These are phyloP conservation scores for Saturnispora ahearnii DNA, from an alignment of 805 yeast species.

Conservation along the genomic window DNA sequence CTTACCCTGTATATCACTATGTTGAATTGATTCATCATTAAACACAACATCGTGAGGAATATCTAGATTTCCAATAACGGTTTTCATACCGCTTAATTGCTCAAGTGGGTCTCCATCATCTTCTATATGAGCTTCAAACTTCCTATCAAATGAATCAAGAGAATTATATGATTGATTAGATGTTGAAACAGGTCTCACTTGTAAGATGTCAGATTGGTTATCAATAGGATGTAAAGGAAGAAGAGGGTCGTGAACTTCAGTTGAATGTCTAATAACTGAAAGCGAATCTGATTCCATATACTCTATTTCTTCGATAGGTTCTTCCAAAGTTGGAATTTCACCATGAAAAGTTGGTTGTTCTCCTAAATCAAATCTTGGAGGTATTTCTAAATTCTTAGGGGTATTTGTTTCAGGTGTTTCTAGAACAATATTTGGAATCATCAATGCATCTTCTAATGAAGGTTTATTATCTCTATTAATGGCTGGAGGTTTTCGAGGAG, in stretches of 20 bases:
- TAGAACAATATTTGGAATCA: not conserved
- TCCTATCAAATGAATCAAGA: constrained; percentile 13
- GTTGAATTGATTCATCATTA: not conserved
- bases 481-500: not conserved
- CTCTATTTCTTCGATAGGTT: not conserved
- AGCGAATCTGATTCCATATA: not conserved
- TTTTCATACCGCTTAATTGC: constrained; percentile 8
- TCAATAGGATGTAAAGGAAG: not conserved
- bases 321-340: not conserved
- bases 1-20: not conserved
- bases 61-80: not conserved
- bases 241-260: not conserved
- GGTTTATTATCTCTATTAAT: constrained; percentile 3
- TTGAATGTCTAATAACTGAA: not conserved
- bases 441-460: not conserved
- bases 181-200: not conserved
- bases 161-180: constrained; percentile 5
- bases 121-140: constrained; percentile 3
- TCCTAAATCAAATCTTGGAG: not conserved
- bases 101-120: constrained; percentile 8
- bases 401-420: not conserved
- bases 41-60: not conserved
- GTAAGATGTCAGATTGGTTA: not conserved
- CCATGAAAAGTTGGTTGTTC: not conserved
- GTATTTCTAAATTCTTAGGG: not conserved